Conservation (phyloP, 176 grass and related monocot species). For the Hordeum marinum region DNA sequence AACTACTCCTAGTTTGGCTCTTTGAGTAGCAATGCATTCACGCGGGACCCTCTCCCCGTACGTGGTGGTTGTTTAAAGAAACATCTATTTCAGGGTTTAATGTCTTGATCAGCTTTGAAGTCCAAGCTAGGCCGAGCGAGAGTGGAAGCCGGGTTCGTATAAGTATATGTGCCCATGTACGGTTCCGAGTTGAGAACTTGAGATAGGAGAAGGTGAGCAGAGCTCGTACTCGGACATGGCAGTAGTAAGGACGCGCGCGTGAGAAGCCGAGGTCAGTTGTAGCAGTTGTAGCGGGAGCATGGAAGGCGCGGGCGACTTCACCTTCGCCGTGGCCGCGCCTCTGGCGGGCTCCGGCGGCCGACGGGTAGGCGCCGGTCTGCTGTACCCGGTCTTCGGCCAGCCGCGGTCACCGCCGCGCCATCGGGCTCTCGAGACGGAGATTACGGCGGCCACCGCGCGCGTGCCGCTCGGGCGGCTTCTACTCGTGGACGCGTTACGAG, state of each 20-base stretch:
- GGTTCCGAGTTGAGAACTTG: not conserved
- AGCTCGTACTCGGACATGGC: not conserved
- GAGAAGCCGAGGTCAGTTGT: not conserved
- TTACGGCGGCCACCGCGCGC: not conserved
- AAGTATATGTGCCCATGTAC: not conserved
- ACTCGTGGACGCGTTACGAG: slow-evolving; percentile 34
- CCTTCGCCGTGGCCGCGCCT: slow-evolving; percentile 29
- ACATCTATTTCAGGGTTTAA: not conserved
- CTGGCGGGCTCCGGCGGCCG: not conserved
- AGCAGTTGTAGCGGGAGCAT: not conserved
- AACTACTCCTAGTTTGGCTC: too few relatives aligned
- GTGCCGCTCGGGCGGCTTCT: slow-evolving; percentile 43
- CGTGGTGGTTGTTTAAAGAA: not conserved
- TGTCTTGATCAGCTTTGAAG: not conserved
- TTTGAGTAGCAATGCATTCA: not conserved
- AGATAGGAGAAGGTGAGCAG: not conserved
- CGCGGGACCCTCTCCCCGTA: too few relatives aligned
- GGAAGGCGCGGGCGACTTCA: slow-evolving; percentile 24
- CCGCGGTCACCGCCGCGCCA: slow-evolving; percentile 28
- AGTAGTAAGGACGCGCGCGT: not conserved
- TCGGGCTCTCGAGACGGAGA: not conserved
- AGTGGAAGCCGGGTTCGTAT: not conserved
- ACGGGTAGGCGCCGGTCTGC: not conserved
- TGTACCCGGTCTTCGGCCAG: slow-evolving; percentile 70
- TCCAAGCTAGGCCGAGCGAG: not conserved